Evolutionary conservation across 2,329 filamentous ascomycete genomes (phyloP).

Genomic region (Calonectria leucothoes): DNA sequence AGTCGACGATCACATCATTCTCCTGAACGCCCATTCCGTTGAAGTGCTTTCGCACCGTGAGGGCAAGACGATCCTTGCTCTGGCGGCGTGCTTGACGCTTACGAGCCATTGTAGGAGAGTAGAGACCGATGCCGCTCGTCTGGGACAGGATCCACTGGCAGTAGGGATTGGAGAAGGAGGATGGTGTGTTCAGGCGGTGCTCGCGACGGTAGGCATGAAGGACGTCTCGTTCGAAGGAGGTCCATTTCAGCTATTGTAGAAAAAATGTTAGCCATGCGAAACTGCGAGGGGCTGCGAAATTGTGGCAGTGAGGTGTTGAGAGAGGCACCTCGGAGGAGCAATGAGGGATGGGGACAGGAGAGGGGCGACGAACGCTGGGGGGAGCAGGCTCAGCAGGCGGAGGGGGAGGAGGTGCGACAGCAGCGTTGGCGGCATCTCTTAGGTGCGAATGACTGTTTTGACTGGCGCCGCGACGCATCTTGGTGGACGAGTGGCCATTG

Average conservation of each 20-base stretch:
- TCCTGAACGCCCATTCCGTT: conserved; percentile 83
- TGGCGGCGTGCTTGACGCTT: conserved; percentile 73
- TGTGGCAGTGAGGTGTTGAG: not conserved
- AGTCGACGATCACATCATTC: conserved; percentile 84
- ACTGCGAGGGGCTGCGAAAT: not conserved
- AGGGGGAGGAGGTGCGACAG: conserved; percentile 46
- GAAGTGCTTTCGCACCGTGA: conserved; percentile 83
- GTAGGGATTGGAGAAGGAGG: conserved; percentile 74
- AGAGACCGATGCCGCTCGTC: conserved; percentile 73
- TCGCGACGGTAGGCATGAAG: conserved; percentile 82
- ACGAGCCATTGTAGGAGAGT: conserved; percentile 81
- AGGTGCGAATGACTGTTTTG: conserved; percentile 60
- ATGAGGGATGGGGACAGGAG: conserved; percentile 17
- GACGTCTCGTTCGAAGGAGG: conserved; percentile 72
- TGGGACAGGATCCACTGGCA: conserved; percentile 71
- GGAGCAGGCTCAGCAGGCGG: conserved; percentile 43
- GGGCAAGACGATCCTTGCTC: conserved; percentile 77
- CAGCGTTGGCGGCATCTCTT: conserved; percentile 57
- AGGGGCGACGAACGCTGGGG: conserved; percentile 47
- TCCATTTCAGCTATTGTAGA: conserved; percentile 69
- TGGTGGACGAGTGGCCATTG: conserved; percentile 58
- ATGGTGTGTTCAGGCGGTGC: conserved; percentile 77
- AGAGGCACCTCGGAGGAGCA: not conserved
- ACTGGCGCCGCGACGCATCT: conserved; percentile 67
- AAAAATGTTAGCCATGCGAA: conserved; percentile 24